Percentiles rank a stretch among this genome's conserved stretches.
Conservation (phyloP, 2,329 filamentous ascomycete species). For the Zymoseptoria crescenta region DNA sequence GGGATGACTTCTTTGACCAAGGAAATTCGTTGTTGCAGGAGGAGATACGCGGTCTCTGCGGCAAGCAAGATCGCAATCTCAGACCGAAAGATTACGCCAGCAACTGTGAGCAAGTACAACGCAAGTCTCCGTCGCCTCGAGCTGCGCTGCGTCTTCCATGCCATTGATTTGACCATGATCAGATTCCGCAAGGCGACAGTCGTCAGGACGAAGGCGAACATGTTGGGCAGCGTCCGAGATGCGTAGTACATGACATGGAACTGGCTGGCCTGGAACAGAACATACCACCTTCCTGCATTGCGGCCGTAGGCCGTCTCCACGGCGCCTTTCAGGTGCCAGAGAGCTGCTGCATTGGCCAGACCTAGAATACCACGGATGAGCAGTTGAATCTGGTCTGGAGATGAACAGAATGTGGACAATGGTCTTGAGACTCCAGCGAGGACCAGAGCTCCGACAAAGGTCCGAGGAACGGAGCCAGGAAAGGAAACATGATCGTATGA, state of each 20-base stretch:
- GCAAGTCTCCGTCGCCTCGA: constrained; percentile 52
- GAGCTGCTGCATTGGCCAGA: constrained; percentile 60
- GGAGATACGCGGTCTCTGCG: constrained; percentile 57
- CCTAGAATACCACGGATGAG: constrained; percentile 70
- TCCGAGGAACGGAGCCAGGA: constrained; percentile 82
- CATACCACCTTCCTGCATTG: constrained; percentile 68
- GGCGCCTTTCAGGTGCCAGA: constrained; percentile 58
- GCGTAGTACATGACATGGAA: constrained; percentile 94
- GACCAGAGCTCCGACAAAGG: constrained; percentile 73
- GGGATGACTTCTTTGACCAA: constrained; percentile 53
- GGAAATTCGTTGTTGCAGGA: constrained; percentile 48
- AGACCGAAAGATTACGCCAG: constrained; percentile 79
- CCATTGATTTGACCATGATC: constrained; percentile 39
- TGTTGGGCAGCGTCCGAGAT: constrained; percentile 85
- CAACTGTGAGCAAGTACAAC: constrained; percentile 67
- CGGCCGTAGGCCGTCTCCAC: constrained; percentile 62
- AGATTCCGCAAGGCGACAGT: constrained; percentile 54
- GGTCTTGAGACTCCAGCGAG: constrained; percentile 68
- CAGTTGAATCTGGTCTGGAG: constrained; percentile 50
- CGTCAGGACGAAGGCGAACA: constrained; percentile 83
- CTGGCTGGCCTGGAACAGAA: constrained; percentile 68
- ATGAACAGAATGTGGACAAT: constrained; percentile 50
- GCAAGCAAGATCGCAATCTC: constrained; percentile 77
- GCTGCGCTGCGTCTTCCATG: constrained; percentile 29
- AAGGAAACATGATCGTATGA: constrained; percentile 88